Base-by-base conservation (phyloP, 1,284 basidiomycete species). In the Tilletia indica region DNA sequence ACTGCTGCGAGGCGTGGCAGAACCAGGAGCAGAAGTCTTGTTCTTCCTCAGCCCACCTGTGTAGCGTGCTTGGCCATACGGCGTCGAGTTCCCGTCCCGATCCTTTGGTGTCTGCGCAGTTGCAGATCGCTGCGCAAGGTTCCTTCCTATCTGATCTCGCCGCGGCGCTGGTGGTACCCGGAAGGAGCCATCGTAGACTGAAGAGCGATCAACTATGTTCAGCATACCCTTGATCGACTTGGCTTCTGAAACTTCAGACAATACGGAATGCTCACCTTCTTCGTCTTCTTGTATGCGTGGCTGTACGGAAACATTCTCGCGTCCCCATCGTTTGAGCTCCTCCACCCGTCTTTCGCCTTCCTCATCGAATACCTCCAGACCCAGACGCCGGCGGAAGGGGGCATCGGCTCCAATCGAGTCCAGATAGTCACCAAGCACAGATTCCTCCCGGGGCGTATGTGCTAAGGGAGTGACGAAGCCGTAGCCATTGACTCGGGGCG, bases 401-500 rank as follows among this genome's bases (percentile, higher is more conserved):
- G 9, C 34, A 21, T 64, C 61, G 36, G 61, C 61, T 11, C 61
- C 61, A 5, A 64, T 64, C 1, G 61, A 64, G 36, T 64, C 61
- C 9, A 64, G 36, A 16, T 64, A 64, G 61, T 64, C 61, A 16
- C 61, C 61, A 1, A 64, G 61, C 34, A 64, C 61, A 11, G 61
- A 64, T n/a, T 64, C 61, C 36, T 64, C 61, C 3, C 61, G 61
- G 4, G 61, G 61, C 4, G 61, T 64, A 4, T 64, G 61, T 19
- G 61, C 61, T 19, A 73, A 69, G 2, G 78, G 78, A 2, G 72
- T 75, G 12, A 83, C 80, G 54, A 80, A 83, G 11, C 75, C 74
- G 51, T 77, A 83, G 5, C 80, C 81, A 45, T 71, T 72, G 12
- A 83, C 76, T 11, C 70, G 73, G 0, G 79, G 80, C 9, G 61